Evolutionary conservation across 2,329 filamentous ascomycete genomes (phyloP).

Genomic region (Aspergillus sp.): DNA sequence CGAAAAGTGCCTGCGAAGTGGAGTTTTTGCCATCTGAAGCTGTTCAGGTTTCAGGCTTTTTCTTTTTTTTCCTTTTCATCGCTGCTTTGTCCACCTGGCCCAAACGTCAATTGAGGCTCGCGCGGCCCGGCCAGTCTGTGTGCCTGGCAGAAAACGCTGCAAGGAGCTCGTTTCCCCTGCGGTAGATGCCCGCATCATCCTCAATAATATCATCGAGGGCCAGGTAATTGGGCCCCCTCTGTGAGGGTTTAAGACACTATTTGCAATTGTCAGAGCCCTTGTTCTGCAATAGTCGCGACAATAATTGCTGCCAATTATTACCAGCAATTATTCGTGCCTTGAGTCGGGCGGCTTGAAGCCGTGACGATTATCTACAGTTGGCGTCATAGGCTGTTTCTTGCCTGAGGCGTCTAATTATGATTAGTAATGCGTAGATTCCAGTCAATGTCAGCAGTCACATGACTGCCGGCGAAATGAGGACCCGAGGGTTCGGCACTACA

Average conservation of each 20-base stretch:
- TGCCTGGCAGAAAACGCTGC: conserved; percentile 3
- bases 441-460: conserved; percentile 3
- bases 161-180: conserved; percentile 12
- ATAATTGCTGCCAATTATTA: no score
- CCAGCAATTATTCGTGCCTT: no score
- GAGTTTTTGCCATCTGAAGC: neutral
- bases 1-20: conserved; percentile 4
- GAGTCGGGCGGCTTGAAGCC: no score
- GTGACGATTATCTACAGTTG: no score
- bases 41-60: neutral
- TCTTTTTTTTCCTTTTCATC: conserved; percentile 6
- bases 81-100: conserved; percentile 3
- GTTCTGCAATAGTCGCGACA: no score
- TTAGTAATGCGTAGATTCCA: no score
- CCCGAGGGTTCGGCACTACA: conserved; percentile 8
- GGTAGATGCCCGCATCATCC: neutral
- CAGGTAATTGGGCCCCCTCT: no score
- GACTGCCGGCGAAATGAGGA: neutral
- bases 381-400: no score
- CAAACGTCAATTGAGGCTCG: conserved; percentile 11
- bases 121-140: conserved; percentile 4
- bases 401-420: no score
- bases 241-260: no score
- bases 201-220: neutral
- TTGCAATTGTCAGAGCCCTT: no score